phyloP scores from a whole-genome alignment of 768 basidiomycete genomes.

The Suillus paluster region DNA sequence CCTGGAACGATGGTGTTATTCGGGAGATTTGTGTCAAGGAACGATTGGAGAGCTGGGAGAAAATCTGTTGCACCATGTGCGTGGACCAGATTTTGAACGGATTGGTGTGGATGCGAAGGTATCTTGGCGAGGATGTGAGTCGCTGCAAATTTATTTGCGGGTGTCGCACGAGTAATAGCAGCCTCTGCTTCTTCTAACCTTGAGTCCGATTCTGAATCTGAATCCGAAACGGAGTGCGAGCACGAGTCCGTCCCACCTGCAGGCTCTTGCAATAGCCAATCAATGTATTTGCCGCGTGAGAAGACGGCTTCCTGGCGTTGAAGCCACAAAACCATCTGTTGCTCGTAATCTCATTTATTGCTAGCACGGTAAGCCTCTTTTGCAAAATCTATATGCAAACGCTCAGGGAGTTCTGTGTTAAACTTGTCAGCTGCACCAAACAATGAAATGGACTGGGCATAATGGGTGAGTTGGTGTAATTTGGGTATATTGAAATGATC shows the following conservation, averaged over 20 bases:
- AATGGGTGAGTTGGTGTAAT: conserved; percentile 36
- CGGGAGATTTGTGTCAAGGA: not conserved
- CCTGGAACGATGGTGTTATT: not conserved
- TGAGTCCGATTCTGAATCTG: not conserved
- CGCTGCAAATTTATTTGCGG: not conserved
- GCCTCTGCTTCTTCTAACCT: not conserved
- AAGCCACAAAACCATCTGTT: conserved; percentile 40
- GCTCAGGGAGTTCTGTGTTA: conserved; percentile 41
- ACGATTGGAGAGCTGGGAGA: conserved; percentile 7
- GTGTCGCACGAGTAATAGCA: not conserved
- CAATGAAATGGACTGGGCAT: conserved; percentile 25
- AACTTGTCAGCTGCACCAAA: conserved; percentile 37
- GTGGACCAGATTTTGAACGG: not conserved
- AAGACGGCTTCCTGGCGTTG: conserved; percentile 37
- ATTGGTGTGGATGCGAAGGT: not conserved
- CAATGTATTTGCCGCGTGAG: conserved; percentile 30
- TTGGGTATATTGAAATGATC: conserved; percentile 44
- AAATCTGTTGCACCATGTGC: conserved; percentile 13
- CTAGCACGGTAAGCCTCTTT: conserved; percentile 22
- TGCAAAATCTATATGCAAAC: conserved; percentile 45
- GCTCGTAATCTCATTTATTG: conserved; percentile 31
- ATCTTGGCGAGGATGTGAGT: conserved; percentile 3
- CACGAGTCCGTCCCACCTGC: not conserved
- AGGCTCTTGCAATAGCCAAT: conserved; percentile 19
- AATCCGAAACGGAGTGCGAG: not conserved